Conservation (phyloP, 2,329 filamentous ascomycete species). For the Apiospora rasikravindrae region DNA sequence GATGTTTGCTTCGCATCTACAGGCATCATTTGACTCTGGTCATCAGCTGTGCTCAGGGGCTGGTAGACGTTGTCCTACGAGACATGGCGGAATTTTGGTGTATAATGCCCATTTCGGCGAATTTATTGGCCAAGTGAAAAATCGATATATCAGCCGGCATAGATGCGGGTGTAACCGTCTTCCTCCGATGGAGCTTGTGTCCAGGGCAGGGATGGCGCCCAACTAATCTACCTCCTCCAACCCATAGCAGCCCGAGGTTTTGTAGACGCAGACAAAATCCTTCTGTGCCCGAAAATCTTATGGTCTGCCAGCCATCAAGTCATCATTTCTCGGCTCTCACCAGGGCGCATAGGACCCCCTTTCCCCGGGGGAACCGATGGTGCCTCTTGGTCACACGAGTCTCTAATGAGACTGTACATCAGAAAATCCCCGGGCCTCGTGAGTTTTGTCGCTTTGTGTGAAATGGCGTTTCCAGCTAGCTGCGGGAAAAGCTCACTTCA, state of each 20-base stretch:
- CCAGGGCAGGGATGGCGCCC: neutral
- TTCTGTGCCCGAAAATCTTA: neutral
- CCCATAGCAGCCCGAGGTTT: neutral
- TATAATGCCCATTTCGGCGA: neutral
- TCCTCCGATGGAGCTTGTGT: neutral
- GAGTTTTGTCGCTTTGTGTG: neutral
- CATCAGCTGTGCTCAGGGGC: neutral
- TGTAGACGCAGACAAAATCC: neutral
- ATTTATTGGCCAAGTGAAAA: neutral
- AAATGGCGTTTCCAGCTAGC: neutral
- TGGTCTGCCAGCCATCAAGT: neutral
- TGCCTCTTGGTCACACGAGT: neutral
- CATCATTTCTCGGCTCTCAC: neutral
- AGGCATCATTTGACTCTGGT: too few relatives aligned
- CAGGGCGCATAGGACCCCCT: neutral
- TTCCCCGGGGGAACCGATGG: slow-evolving; percentile 12
- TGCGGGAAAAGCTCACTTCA: slow-evolving; percentile 11
- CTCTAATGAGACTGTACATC: neutral
- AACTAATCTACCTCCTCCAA: neutral
- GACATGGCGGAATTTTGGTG: neutral
- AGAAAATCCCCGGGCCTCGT: neutral
- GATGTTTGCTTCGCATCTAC: too few relatives aligned
- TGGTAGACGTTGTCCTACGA: too few relatives aligned
- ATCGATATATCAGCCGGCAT: neutral
- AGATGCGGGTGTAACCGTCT: slow-evolving; percentile 8